A percentile compares a stretch with the other conserved stretches of the same genome.
Evolutionary conservation across 805 yeast species (phyloP).

Genomic region (Sugiyamaella americana): DNA sequence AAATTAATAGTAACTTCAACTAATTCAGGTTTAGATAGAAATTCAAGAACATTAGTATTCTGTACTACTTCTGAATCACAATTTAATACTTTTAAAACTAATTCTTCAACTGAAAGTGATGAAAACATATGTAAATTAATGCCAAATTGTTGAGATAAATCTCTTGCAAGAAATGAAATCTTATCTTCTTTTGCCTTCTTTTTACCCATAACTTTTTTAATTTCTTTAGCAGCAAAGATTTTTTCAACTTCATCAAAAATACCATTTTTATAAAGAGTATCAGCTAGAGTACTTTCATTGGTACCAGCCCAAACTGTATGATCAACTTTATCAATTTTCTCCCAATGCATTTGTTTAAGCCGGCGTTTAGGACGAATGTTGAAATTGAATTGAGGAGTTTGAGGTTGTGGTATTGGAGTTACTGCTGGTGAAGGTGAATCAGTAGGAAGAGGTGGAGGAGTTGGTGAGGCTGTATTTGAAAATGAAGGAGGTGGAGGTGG

Average conservation of each 20-base stretch:
- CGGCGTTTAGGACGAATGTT: constrained; percentile 56
- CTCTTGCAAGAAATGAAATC: constrained; percentile 68
- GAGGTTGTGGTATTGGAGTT: constrained; percentile 18
- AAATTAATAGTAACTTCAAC: constrained; percentile 67
- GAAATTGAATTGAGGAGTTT: constrained; percentile 14
- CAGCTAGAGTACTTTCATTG: constrained; percentile 38
- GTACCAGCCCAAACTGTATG: constrained; percentile 83
- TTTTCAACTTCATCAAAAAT: constrained; percentile 77
- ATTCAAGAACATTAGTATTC: constrained; percentile 73
- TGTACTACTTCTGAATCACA: constrained; percentile 70
- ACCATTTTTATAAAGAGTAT: constrained; percentile 66
- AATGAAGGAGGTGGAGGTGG: constrained; percentile 27
- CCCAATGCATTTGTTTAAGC: constrained; percentile 96
- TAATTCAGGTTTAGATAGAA: constrained; percentile 68
- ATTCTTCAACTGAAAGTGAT: constrained; percentile 51
- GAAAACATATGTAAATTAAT: constrained; percentile 82
- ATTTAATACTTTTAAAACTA: constrained; percentile 62
- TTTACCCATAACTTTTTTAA: constrained; percentile 41
- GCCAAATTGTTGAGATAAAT: constrained; percentile 89
- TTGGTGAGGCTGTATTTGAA: constrained; percentile 36
- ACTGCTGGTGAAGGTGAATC: constrained; percentile 18
- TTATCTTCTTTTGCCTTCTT: constrained; percentile 48
- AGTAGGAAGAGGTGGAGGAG: constrained; percentile 23
- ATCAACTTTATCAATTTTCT: constrained; percentile 75
- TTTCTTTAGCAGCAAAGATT: constrained; percentile 79